These are phyloP conservation scores for Gracilaria vermiculophylla DNA, from an alignment of 23 red algal genomes.

Conservation along the genomic window DNA sequence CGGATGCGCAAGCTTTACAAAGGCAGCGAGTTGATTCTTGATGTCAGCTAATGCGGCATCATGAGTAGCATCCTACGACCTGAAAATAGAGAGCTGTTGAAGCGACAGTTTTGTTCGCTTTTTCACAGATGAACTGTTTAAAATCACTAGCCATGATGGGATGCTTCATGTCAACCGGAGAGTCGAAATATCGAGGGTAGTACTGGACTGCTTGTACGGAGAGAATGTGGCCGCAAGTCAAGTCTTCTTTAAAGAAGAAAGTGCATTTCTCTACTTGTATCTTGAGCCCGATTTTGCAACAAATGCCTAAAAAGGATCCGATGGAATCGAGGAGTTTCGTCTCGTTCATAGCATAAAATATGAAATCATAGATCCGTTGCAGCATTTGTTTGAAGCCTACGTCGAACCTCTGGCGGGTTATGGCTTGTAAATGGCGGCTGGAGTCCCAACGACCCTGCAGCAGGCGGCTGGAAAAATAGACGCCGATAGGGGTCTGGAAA, in stretches of 20 bases:
- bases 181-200: background rate
- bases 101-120: background rate
- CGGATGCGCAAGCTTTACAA: conserved; percentile 5
- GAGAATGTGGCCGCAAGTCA: background rate
- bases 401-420: background rate
- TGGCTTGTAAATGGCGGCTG: conserved; percentile 43
- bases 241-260: background rate
- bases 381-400: background rate
- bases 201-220: background rate
- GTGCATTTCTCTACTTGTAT: conserved; percentile 16
- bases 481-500: conserved; percentile 26
- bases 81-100: background rate
- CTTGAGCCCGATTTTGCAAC: background rate
- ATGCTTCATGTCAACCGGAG: background rate
- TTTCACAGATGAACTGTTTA: conserved; percentile 23
- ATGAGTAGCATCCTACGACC: conserved; percentile 3
- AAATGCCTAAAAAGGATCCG: background rate
- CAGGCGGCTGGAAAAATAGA: background rate
- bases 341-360: background rate
- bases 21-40: background rate
- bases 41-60: conserved; percentile 10
- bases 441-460: conserved; percentile 15
- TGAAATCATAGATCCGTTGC: conserved; percentile 49
- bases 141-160: background rate
- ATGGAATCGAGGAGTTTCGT: conserved; percentile 1